Evolutionary conservation across 148 eudicot species (phyloP).

Genomic region (Tetragonia tetragonoides): DNA sequence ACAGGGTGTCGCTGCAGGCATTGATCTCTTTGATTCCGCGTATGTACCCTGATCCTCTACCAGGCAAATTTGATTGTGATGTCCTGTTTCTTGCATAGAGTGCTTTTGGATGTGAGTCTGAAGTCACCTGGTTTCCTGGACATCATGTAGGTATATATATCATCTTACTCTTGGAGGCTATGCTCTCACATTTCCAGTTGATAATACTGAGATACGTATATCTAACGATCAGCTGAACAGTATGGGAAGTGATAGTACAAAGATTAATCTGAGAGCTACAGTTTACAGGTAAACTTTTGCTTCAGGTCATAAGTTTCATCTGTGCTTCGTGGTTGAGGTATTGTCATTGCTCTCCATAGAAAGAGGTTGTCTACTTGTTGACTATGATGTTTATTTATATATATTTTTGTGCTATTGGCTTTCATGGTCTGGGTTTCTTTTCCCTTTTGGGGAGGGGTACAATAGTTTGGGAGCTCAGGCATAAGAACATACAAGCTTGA

Average conservation of each 20-base stretch:
- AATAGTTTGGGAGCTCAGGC: no score
- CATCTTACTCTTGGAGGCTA: slow-evolving; percentile 70
- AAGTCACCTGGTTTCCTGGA: neutral
- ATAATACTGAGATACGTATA: slow-evolving; percentile 19
- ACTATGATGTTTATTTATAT: neutral
- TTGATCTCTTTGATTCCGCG: slow-evolving; percentile 83
- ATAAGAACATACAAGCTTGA: no score
- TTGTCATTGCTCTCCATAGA: neutral
- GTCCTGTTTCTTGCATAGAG: neutral
- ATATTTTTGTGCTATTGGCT: neutral
- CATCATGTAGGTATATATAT: slow-evolving; percentile 57
- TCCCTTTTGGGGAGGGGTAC: neutral
- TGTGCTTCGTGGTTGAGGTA: neutral
- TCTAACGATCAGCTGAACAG: slow-evolving; percentile 35
- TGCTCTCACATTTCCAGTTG: slow-evolving; percentile 67
- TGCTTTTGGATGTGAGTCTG: neutral
- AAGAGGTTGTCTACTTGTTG: no score
- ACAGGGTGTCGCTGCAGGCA: slow-evolving; percentile 81
- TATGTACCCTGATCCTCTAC: slow-evolving; percentile 29
- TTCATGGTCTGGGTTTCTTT: neutral
- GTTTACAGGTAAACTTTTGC: slow-evolving; percentile 51
- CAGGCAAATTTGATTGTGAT: neutral
- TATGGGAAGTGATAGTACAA: slow-evolving; percentile 47
- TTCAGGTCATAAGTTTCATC: neutral
- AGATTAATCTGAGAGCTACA: slow-evolving; percentile 68